These are phyloP conservation scores for Candida corydali DNA, from an alignment of 805 yeast genomes.

Conservation along the genomic window DNA sequence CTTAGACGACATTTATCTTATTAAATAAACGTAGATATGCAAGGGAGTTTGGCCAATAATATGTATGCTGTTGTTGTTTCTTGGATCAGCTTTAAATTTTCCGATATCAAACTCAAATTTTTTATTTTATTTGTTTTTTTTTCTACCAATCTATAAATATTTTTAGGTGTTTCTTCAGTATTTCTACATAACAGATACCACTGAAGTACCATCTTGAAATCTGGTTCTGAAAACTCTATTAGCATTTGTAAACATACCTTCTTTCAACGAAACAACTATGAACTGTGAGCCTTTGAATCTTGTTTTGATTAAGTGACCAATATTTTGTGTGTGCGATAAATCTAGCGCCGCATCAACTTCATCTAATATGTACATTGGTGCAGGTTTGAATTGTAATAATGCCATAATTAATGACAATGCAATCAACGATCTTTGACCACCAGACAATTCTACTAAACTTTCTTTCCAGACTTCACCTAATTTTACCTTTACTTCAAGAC, in stretches of 20 bases:
- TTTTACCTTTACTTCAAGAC: conserved; percentile 85
- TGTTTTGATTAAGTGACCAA: conserved; percentile 93
- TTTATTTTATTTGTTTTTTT: conserved; percentile 3
- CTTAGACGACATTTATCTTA: conserved; percentile 4
- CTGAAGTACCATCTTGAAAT: conserved; percentile 95
- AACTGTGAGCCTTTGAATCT: conserved; percentile 94
- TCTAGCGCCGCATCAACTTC: conserved; percentile 99
- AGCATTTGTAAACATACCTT: conserved; percentile 97
- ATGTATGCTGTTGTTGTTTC: too few species aligned
- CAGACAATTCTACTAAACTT: conserved; percentile 88
- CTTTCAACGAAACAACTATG: conserved; percentile 93
- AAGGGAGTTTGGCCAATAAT: too few species aligned
- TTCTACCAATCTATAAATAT: neutral
- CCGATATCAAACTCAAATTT: conserved; percentile 1
- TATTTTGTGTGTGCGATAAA: conserved; percentile 93
- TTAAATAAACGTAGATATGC: too few species aligned
- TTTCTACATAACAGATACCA: conserved; percentile 76
- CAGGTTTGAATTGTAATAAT: conserved; percentile 89
- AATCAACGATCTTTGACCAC: conserved; percentile 94
- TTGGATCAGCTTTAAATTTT: neutral
- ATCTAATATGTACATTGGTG: conserved; percentile 96
- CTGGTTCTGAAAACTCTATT: conserved; percentile 89
- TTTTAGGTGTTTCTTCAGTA: conserved; percentile 8
- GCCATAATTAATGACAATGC: conserved; percentile 93
- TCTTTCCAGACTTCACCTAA: conserved; percentile 95